phyloP scores from a whole-genome alignment of 345 rosid species.

The Salix viminalis region DNA sequence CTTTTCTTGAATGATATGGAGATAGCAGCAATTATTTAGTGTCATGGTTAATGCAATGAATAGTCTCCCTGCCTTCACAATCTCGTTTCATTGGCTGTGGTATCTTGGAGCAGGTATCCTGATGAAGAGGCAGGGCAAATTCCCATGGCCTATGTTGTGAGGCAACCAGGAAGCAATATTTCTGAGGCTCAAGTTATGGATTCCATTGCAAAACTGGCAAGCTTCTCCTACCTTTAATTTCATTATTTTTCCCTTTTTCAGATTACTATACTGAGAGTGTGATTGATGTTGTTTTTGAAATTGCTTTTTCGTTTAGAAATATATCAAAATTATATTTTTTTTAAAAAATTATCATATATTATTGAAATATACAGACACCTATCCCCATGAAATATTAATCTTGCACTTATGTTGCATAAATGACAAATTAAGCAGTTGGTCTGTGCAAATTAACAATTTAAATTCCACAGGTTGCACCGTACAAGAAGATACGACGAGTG shows the following conservation, averaged over 20 bases:
- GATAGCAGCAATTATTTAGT: too few relatives aligned
- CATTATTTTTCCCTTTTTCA: background rate
- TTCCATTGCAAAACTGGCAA: slow-evolving; percentile 68
- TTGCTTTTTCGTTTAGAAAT: too few relatives aligned
- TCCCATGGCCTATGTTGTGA: slow-evolving; percentile 91
- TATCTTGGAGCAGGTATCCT: slow-evolving; percentile 53
- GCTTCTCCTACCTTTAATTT: background rate
- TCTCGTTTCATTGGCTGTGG: background rate
- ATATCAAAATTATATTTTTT: too few relatives aligned
- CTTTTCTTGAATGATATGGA: too few relatives aligned
- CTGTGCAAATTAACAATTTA: background rate
- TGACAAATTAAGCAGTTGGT: too few relatives aligned
- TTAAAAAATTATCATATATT: too few relatives aligned
- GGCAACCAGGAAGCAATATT: slow-evolving; percentile 59
- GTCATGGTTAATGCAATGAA: too few relatives aligned
- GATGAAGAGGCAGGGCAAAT: slow-evolving; percentile 91
- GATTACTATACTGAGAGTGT: accelerated
- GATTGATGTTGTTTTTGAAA: too few relatives aligned
- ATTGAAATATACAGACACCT: too few relatives aligned
- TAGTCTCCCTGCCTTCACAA: too few relatives aligned
- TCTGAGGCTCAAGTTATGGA: slow-evolving; percentile 58
- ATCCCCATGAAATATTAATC: too few relatives aligned
- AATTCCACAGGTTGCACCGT: slow-evolving; percentile 66
- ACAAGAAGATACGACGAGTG: slow-evolving; percentile 73
- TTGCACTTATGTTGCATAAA: too few relatives aligned